Percentiles rank a stretch among this genome's conserved stretches.
Conservation (phyloP, 495 filamentous ascomycete species). For the Penicilliopsis zonata region DNA sequence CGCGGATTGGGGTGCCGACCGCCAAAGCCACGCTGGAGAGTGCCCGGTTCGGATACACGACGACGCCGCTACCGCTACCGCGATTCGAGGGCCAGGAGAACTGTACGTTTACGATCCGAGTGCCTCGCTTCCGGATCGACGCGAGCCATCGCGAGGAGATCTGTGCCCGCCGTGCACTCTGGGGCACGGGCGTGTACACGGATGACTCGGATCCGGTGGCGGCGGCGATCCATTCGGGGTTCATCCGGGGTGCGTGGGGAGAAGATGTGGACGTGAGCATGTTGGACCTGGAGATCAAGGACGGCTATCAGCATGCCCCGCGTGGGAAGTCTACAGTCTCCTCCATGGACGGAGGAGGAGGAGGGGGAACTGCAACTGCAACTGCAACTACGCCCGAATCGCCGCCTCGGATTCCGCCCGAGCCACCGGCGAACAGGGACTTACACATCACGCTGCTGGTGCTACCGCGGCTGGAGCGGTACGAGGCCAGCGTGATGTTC, state of each 20-base stretch:
- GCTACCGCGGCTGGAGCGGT: constrained; percentile 65
- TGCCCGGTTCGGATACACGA: constrained; percentile 54
- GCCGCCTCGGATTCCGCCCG: constrained; percentile 25
- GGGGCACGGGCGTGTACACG: constrained; percentile 90
- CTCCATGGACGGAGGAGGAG: constrained; percentile 6
- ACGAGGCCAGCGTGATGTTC: constrained; percentile 58
- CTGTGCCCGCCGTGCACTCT: constrained; percentile 62
- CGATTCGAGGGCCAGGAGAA: constrained; percentile 75
- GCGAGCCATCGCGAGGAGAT: constrained; percentile 64
- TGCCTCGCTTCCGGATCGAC: constrained; percentile 67
- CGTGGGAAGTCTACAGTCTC: constrained; percentile 14
- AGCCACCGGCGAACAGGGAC: constrained; percentile 48
- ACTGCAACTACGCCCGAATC: too few species aligned
- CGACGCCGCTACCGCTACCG: constrained; percentile 63
- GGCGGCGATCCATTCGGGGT: constrained; percentile 86
- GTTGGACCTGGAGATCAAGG: constrained; percentile 49
- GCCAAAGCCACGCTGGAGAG: constrained; percentile 32
- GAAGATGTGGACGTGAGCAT: constrained; percentile 58
- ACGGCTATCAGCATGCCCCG: constrained; percentile 27
- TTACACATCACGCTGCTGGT: constrained; percentile 76
- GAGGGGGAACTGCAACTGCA: constrained; percentile 21
- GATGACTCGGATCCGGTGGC: constrained; percentile 93
- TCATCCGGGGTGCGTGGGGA: constrained; percentile 78
- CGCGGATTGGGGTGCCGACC: constrained; percentile 33
- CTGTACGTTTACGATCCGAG: constrained; percentile 77